Evolutionary conservation across 805 yeast species (phyloP).

Genomic region (Candida xyloterini): DNA sequence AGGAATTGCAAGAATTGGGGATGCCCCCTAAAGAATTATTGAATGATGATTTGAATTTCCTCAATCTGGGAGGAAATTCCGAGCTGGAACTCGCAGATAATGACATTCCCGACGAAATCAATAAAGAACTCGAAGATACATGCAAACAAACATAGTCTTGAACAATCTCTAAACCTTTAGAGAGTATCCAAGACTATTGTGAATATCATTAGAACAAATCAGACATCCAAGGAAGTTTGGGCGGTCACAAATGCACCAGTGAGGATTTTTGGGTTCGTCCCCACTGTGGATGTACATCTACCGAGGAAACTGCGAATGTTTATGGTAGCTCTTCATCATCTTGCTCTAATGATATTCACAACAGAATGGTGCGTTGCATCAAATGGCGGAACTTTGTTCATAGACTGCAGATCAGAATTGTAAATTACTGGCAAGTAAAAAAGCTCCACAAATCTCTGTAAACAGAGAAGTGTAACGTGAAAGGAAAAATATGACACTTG

Average conservation of each 20-base stretch:
- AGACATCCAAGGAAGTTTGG: slow-evolving; percentile 90
- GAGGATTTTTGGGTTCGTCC: slow-evolving; percentile 59
- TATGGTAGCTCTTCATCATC: slow-evolving; percentile 72
- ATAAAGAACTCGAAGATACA: slow-evolving; percentile 52
- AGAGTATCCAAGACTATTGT: slow-evolving; percentile 7
- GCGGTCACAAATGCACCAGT: slow-evolving; percentile 86
- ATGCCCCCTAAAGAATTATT: slow-evolving; percentile 77
- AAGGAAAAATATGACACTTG: slow-evolving; percentile 34
- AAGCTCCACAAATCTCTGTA: slow-evolving; percentile 45
- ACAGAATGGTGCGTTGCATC: slow-evolving; percentile 12
- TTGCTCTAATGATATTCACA: slow-evolving; percentile 6
- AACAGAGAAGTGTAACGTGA: slow-evolving; percentile 32
- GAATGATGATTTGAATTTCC: slow-evolving; percentile 39
- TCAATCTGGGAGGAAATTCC: slow-evolving; percentile 26
- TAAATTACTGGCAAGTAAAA: slow-evolving; percentile 80
- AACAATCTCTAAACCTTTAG: slow-evolving; percentile 10
- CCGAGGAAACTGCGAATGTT: slow-evolving; percentile 98
- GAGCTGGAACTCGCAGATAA: slow-evolving; percentile 48
- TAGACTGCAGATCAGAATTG: slow-evolving; percentile 48
- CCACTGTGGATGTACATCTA: slow-evolving; percentile 61
- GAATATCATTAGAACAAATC: slow-evolving; percentile 37
- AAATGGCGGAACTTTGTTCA: slow-evolving; percentile 10
- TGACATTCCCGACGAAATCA: slow-evolving; percentile 52
- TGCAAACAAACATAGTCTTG: slow-evolving; percentile 37
- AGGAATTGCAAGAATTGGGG: slow-evolving; percentile 69